A percentile compares a stretch with the other conserved stretches of the same genome.
Conservation (phyloP, 2,329 filamentous ascomycete species). For the Aspergillus sojae region DNA sequence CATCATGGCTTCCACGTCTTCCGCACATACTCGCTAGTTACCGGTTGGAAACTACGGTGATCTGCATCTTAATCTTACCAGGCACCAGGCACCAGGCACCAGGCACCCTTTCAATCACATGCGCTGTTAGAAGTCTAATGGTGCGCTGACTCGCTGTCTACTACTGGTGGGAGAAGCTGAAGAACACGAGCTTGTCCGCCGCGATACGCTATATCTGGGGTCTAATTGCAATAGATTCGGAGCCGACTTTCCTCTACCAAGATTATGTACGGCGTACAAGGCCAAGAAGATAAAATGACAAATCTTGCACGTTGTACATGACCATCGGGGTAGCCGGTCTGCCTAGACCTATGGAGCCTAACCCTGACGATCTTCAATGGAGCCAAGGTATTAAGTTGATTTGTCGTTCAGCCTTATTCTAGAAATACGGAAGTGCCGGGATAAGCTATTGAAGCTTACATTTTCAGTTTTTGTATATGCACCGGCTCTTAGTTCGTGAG, state of each 20-base stretch:
- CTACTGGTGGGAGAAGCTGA: neutral
- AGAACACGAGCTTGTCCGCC: neutral
- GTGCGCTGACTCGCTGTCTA: neutral
- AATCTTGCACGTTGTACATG: neutral
- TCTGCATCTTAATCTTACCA: conserved; percentile 14
- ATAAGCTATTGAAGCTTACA: neutral
- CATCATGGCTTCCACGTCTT: conserved; percentile 2
- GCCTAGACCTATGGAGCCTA: neutral
- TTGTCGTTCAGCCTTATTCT: neutral
- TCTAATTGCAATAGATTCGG: neutral
- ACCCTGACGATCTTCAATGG: neutral
- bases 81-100: neutral
- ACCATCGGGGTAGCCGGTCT: neutral
- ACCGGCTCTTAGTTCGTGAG: neutral
- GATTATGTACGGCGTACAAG: neutral
- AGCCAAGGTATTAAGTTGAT: neutral
- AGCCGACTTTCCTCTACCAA: neutral
- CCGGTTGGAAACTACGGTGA: conserved; percentile 3
- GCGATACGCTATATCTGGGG: neutral
- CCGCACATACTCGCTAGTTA: conserved; percentile 1
- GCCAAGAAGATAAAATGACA: neutral
- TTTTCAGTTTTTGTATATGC: neutral
- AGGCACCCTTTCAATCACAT: neutral
- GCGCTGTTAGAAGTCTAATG: neutral
- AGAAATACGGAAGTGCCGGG: neutral